Base-by-base conservation (phyloP, 208 protist genomes). In the Trypanosoma boissoni region DNA sequence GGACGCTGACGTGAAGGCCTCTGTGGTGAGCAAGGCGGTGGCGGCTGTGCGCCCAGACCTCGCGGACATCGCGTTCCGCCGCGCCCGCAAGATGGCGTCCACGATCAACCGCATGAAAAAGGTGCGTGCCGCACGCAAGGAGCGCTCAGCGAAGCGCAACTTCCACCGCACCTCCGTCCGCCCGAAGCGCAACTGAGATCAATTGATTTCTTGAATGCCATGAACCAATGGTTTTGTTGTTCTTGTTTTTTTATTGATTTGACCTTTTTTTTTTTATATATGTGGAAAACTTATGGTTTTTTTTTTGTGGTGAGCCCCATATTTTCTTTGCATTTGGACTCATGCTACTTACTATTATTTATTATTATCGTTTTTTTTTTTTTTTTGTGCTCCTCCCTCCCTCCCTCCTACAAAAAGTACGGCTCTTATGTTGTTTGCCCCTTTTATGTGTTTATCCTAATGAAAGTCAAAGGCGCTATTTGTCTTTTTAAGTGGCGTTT, bases 21-120 rank as follows among this genome's bases (percentile, higher is more conserved):
- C 79, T 3, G 79, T 50, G 9, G 82, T 89, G 67, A 81, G 72
- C 74, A 72, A 71, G 50, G 79, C 69, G 4, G 86, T 85, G n/a
- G 79, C 81, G 28, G 76, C 76, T 10, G 74, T 92, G 31, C 86
- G 86, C 61, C 86, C 86, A 55, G 86, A 92, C 74, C 86, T 89
- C 37, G 82, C 82, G 16, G 74, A 85, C 50, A 67, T 87, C 48
- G 59, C 79, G 20, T 92, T 86, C 77, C 86, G 86, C 74, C 86
- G 86, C 58, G 86, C 86, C 18, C 78, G 77, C 64, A 80, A 81
- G 68, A 71, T 92, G 59, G 79, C 86, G 12, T 58, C 51, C 70
- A 77, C 88, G 31, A 49, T 58, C 29, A 74, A 60, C 62, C 81
- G 75, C 80, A 81, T 74, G 46, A 64, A 58, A 43, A 87, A 87